phyloP scores from a whole-genome alignment of 1,284 basidiomycete genomes.

The Papiliotrema terrestris region DNA sequence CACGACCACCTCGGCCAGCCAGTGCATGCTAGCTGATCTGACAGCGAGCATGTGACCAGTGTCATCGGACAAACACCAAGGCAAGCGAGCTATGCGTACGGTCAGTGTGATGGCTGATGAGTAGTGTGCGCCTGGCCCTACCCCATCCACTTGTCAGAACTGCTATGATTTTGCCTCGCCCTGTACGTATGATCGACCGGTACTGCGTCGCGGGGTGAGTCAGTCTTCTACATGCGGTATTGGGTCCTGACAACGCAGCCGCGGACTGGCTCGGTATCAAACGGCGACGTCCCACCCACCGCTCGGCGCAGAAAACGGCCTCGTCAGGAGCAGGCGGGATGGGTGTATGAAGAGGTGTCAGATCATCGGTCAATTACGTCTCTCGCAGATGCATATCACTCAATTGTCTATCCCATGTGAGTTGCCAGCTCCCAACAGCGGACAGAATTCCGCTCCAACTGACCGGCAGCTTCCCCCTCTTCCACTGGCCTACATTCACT shows the following conservation, averaged over 20 bases:
- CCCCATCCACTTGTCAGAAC: conserved; percentile 16
- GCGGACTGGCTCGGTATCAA: not conserved
- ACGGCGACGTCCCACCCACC: not conserved
- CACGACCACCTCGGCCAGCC: too few relatives aligned
- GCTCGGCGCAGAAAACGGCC: not conserved
- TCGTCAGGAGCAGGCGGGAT: not conserved
- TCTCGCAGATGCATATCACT: conserved; percentile 21
- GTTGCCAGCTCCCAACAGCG: not conserved
- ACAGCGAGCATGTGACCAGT: conserved; percentile 25
- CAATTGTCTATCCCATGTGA: conserved; percentile 37
- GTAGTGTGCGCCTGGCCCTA: conserved; percentile 17
- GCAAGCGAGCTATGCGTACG: not conserved
- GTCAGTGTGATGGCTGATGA: not conserved
- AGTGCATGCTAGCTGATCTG: not conserved
- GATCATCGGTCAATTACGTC: not conserved
- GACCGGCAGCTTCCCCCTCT: conserved; percentile 27
- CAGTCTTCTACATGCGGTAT: not conserved
- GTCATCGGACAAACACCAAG: conserved; percentile 26
- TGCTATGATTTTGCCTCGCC: conserved; percentile 21
- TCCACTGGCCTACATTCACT: conserved; percentile 41
- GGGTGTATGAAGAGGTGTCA: not conserved
- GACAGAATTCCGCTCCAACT: not conserved
- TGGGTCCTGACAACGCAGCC: not conserved
- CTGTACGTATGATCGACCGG: conserved; percentile 25
- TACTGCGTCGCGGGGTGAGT: conserved; percentile 26